These are phyloP conservation scores for Pouteria campechiana DNA, from an alignment of 179 eudicot species.

Conservation along the genomic window DNA sequence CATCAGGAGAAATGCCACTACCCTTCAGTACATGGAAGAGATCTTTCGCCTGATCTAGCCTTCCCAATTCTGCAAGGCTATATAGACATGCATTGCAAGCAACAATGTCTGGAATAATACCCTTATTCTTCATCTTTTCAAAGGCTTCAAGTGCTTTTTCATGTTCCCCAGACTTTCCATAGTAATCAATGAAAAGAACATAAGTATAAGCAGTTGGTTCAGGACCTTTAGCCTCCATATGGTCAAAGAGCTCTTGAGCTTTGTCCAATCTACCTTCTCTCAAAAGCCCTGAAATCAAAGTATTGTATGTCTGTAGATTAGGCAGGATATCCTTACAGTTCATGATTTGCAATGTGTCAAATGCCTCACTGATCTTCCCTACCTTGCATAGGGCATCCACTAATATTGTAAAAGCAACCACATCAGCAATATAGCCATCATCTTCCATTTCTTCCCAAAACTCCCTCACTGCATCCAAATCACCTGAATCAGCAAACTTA, in stretches of 20 bases:
- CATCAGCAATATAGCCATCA: conserved; percentile 76
- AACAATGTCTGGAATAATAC: conserved; percentile 62
- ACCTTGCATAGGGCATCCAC: conserved; percentile 62
- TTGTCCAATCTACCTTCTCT: conserved; percentile 52
- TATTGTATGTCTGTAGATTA: conserved; percentile 84
- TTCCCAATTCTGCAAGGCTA: conserved; percentile 69
- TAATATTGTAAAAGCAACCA: conserved; percentile 68
- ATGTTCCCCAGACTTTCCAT: conserved; percentile 64
- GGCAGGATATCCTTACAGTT: conserved; percentile 43
- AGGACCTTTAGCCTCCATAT: conserved; percentile 39
- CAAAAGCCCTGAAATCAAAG: conserved; percentile 67
- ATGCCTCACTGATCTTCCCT: conserved; percentile 64
- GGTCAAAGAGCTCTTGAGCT: conserved; percentile 48
- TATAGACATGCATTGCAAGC: conserved; percentile 83
- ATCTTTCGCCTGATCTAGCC: conserved; percentile 61
- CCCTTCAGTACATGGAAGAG: conserved; percentile 50
- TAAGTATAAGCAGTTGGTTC: conserved; percentile 65
- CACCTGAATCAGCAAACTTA: conserved; percentile 64
- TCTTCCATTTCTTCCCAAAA: conserved; percentile 65
- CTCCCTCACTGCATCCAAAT: conserved; percentile 52
- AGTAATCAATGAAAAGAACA: conserved; percentile 75
- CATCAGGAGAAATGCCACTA: conserved; percentile 75
- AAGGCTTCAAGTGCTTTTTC: conserved; percentile 64
- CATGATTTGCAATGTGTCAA: conserved; percentile 52
- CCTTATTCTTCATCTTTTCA: conserved; percentile 65